phyloP scores from a whole-genome alignment of 78 protist genomes.

The Planoprotostelium fungivorum region DNA sequence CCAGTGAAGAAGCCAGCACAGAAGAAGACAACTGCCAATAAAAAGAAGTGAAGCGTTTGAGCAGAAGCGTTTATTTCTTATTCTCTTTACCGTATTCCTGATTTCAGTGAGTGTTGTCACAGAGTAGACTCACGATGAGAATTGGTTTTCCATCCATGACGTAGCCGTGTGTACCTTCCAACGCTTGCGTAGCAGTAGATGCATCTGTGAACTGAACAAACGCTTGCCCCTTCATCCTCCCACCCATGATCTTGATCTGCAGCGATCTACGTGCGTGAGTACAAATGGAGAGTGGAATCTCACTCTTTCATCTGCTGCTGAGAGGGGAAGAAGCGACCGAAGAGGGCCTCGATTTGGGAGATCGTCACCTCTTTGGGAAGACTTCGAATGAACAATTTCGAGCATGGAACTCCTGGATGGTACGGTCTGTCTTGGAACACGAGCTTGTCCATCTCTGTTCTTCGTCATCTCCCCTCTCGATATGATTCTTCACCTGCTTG shows the following conservation, averaged over 20 bases:
- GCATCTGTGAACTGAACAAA: not conserved
- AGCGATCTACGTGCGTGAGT: not conserved
- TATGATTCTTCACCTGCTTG: not conserved
- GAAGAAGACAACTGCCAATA: too few relatives aligned
- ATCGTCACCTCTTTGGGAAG: not conserved
- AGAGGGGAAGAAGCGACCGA: not conserved
- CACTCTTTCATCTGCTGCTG: not conserved
- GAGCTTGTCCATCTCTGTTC: not conserved
- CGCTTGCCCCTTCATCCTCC: not conserved
- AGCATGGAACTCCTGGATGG: not conserved
- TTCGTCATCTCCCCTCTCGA: not conserved
- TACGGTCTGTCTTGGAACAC: not conserved
- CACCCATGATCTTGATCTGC: not conserved
- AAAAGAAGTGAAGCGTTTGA: too few relatives aligned
- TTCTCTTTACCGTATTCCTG: too few relatives aligned
- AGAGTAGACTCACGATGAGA: not conserved
- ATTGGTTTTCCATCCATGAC: not conserved
- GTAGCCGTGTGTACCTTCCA: not conserved
- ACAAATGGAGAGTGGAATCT: not conserved
- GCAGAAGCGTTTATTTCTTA: too few relatives aligned
- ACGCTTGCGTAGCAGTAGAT: not conserved
- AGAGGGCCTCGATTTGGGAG: not conserved
- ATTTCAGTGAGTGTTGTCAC: too few relatives aligned
- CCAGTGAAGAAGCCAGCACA: too few relatives aligned
- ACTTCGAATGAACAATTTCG: not conserved